phyloP scores from a whole-genome alignment of 305 asterid species.

The Fraxinus angustifolia region DNA sequence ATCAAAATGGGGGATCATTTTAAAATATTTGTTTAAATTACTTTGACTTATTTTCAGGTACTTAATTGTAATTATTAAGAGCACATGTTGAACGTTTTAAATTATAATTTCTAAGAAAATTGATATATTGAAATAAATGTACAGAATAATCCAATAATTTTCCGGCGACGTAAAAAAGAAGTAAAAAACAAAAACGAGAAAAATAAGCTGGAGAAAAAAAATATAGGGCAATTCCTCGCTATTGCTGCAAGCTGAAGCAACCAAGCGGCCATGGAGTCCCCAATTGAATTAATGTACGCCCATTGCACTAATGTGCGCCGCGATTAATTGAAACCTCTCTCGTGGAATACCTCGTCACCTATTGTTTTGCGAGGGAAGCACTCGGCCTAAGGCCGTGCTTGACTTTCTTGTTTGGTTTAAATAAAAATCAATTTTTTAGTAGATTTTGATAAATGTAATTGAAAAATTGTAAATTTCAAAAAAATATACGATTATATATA shows the following conservation, averaged over 20 bases:
- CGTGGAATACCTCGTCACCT: slow-evolving; percentile 84
- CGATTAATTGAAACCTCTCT: slow-evolving; percentile 48
- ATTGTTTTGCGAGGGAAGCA: slow-evolving; percentile 53
- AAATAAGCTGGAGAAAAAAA: background rate
- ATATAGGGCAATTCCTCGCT: slow-evolving; percentile 50
- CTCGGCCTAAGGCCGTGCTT: slow-evolving; percentile 66
- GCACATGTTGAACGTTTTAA: background rate
- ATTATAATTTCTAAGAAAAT: background rate
- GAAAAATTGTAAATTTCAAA: background rate
- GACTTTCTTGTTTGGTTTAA: background rate
- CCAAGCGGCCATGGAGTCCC: slow-evolving; percentile 54
- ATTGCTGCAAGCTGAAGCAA: slow-evolving; percentile 42
- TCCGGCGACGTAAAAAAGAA: background rate
- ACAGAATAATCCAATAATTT: background rate
- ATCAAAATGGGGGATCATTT: background rate
- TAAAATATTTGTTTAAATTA: background rate
- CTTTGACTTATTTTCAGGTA: background rate
- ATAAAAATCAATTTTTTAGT: background rate
- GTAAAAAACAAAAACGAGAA: background rate
- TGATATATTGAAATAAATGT: background rate
- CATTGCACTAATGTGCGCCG: slow-evolving; percentile 67
- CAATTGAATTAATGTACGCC: slow-evolving; percentile 41
- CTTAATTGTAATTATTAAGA: background rate
- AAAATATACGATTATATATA: too few relatives aligned
- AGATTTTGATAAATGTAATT: background rate